Evolutionary conservation across 2,329 filamentous ascomycete species (phyloP).

Genomic region (Sporothrix humicola): DNA sequence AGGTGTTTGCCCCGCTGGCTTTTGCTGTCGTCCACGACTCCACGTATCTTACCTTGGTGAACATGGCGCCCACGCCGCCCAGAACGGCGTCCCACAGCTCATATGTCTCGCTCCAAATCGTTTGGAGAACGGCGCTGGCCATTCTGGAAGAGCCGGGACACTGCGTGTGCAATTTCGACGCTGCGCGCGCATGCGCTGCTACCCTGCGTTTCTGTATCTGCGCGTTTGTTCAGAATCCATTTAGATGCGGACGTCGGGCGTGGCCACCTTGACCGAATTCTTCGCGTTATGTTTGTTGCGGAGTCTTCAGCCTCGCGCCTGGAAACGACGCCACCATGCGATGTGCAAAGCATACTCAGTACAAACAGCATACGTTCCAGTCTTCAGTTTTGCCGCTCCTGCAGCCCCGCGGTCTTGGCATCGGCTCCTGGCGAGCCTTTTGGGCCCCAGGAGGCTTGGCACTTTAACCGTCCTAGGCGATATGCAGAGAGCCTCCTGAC

Average conservation of each 20-base stretch:
- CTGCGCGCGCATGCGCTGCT: not conserved
- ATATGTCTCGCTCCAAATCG: slow-evolving; percentile 37
- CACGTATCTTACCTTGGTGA: slow-evolving; percentile 33
- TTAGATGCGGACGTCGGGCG: not conserved
- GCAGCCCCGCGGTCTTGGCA: slow-evolving; percentile 20
- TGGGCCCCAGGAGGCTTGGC: slow-evolving; percentile 24
- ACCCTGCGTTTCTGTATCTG: not conserved
- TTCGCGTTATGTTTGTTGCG: not conserved
- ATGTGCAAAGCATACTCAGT: too few species aligned
- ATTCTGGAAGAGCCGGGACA: not conserved
- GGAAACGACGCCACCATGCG: not conserved
- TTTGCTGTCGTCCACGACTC: not conserved
- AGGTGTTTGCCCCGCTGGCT: too few species aligned
- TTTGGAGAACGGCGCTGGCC: slow-evolving; percentile 22
- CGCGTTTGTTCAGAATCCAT: not conserved
- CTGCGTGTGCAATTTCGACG: not conserved
- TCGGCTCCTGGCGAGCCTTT: not conserved
- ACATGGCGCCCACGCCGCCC: slow-evolving; percentile 37
- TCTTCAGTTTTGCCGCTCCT: not conserved
- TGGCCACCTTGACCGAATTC: not conserved
- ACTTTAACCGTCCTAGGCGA: slow-evolving; percentile 29
- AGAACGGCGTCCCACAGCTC: slow-evolving; percentile 39
- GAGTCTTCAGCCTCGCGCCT: not conserved
- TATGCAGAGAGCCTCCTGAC: slow-evolving; percentile 9
- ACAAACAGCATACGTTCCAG: not conserved